These are phyloP conservation scores for Triangularia verruculosa DNA, from an alignment of 2,329 filamentous ascomycete species.

Conservation along the genomic window DNA sequence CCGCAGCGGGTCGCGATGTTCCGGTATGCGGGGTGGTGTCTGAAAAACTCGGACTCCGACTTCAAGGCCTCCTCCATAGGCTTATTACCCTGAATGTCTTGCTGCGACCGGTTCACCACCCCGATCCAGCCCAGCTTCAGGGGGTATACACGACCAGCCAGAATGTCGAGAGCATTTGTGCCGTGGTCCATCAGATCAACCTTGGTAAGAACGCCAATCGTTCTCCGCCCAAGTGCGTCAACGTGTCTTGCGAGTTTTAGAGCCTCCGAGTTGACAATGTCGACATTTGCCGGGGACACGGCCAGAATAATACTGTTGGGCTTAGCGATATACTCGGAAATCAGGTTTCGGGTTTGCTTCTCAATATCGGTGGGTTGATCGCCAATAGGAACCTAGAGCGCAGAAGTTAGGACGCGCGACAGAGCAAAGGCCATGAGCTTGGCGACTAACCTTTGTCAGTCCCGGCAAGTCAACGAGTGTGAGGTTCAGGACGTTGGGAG, in stretches of 20 bases:
- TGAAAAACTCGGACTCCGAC: conserved; percentile 92
- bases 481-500: conserved; percentile 91
- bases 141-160: conserved; percentile 95
- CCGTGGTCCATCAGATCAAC: conserved; percentile 98
- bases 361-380: conserved; percentile 98
- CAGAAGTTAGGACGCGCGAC: conserved; percentile 15
- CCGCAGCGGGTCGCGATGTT: conserved; percentile 94
- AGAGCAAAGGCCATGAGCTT: neutral
- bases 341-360: conserved; percentile 94
- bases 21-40: conserved; percentile 91
- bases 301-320: conserved; percentile 97
- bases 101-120: conserved; percentile 95
- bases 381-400: conserved; percentile 78
- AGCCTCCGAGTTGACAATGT: conserved; percentile 97
- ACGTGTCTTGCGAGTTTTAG: conserved; percentile 96
- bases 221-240: conserved; percentile 87
- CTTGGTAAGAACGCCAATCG: conserved; percentile 96
- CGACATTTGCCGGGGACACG: conserved; percentile 95
- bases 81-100: conserved; percentile 95
- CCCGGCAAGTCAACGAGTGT: conserved; percentile 95
- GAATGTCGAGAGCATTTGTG: conserved; percentile 93
- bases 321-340: conserved; percentile 97
- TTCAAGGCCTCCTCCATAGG: conserved; percentile 88
- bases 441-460: conserved; percentile 73
- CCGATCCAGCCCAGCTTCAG: conserved; percentile 97